Evolutionary conservation across 768 basidiomycete species (phyloP).

Genomic region (Thelephora ganbajun): DNA sequence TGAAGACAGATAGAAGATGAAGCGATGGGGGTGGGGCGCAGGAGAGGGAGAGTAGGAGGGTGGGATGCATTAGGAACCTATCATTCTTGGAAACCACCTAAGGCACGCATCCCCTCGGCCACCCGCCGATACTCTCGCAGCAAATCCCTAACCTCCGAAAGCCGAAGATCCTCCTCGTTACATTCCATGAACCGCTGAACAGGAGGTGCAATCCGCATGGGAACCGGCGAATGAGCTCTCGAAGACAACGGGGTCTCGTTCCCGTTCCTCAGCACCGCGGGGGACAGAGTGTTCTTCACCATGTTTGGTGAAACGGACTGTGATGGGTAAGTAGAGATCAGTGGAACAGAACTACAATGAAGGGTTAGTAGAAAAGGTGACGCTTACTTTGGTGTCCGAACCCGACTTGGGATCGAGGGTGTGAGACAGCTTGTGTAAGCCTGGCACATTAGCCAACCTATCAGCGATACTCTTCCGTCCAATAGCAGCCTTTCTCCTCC

Average conservation of each 20-base stretch:
- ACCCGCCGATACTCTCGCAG: conserved; percentile 71
- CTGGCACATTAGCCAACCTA: conserved; percentile 68
- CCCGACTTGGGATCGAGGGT: conserved; percentile 6
- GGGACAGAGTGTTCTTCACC: conserved; percentile 24
- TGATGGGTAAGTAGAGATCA: neutral
- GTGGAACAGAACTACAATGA: neutral
- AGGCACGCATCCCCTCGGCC: conserved; percentile 48
- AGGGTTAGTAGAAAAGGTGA: conserved; percentile 13
- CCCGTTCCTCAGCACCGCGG: conserved; percentile 1
- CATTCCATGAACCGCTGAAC: conserved; percentile 60
- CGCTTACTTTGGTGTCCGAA: conserved; percentile 1
- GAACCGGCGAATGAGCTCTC: conserved; percentile 24
- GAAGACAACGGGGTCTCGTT: conserved; percentile 25
- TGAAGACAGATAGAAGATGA: no score
- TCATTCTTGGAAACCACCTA: conserved; percentile 39
- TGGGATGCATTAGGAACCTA: neutral
- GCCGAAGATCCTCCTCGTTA: conserved; percentile 57
- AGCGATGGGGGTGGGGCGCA: no score
- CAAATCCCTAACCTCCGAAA: conserved; percentile 72
- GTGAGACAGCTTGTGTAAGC: conserved; percentile 29
- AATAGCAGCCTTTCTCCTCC: conserved; percentile 10
- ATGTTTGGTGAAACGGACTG: neutral
- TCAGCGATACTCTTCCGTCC: conserved; percentile 61
- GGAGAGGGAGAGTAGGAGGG: no score
- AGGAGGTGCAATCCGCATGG: conserved; percentile 41